Percentiles rank a stretch among this genome's conserved stretches.
phyloP scores from a whole-genome alignment of 192 early-diverging fungal species.

The Pilobolus umbonatus region DNA sequence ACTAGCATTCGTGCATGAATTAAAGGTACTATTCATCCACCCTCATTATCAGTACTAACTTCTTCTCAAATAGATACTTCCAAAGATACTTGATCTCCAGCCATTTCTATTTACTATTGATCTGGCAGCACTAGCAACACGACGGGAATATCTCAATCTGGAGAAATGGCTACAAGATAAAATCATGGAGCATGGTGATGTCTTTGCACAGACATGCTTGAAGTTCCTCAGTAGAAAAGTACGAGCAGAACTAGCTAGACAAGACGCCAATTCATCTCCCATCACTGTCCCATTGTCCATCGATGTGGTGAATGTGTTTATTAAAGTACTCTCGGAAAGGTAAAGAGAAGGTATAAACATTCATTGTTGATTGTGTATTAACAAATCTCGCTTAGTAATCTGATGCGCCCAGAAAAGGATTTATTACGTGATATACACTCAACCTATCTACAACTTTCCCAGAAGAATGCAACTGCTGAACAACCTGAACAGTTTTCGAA shows the following conservation, averaged over 20 bases:
- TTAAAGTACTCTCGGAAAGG: slow-evolving; percentile 58
- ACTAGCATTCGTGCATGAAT: slow-evolving; percentile 74
- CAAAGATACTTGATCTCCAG: slow-evolving; percentile 62
- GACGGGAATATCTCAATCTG: slow-evolving; percentile 72
- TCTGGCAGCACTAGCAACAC: slow-evolving; percentile 71
- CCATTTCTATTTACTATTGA: slow-evolving; percentile 72
- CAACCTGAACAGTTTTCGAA: not conserved
- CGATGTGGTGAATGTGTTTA: slow-evolving; percentile 65
- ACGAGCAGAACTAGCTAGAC: slow-evolving; percentile 38
- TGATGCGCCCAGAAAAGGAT: slow-evolving; percentile 2
- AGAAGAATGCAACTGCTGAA: slow-evolving; percentile 33
- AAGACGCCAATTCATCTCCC: slow-evolving; percentile 32
- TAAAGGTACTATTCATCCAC: slow-evolving; percentile 51
- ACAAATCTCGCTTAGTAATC: not conserved
- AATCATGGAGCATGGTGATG: slow-evolving; percentile 54
- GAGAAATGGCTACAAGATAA: slow-evolving; percentile 84
- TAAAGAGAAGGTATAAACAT: slow-evolving; percentile 10
- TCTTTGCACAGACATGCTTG: slow-evolving; percentile 67
- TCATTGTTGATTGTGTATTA: not conserved
- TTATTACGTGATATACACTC: slow-evolving; percentile 12
- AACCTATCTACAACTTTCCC: slow-evolving; percentile 11
- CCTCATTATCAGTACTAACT: slow-evolving; percentile 30
- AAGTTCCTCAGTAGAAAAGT: slow-evolving; percentile 72
- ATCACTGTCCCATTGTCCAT: slow-evolving; percentile 50
- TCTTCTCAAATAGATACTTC: slow-evolving; percentile 52